Conservation (phyloP, 257 asterid species). For the Leonotis leonurus region DNA sequence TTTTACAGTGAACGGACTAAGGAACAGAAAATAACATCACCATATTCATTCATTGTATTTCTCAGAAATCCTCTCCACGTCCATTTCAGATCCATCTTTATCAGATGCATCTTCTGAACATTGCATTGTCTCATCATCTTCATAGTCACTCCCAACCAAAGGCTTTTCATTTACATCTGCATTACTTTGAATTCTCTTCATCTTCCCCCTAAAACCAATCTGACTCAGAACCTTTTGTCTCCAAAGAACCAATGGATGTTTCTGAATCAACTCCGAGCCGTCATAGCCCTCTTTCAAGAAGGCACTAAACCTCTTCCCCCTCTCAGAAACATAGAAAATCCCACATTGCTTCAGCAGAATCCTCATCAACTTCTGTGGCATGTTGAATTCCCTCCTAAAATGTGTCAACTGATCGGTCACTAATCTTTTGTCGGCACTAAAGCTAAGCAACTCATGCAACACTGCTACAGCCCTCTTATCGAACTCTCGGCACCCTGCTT, state of each 20-base stretch:
- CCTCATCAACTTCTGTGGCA: slow-evolving; percentile 98
- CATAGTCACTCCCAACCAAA: slow-evolving; percentile 33
- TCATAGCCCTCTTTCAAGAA: slow-evolving; percentile 72
- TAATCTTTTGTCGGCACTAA: slow-evolving; percentile 66
- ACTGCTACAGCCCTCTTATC: slow-evolving; percentile 89
- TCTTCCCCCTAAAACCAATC: slow-evolving; percentile 60
- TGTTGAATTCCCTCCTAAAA: slow-evolving; percentile 76
- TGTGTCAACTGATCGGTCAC: slow-evolving; percentile 82
- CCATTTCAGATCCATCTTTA: slow-evolving; percentile 59
- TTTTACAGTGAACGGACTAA: no score
- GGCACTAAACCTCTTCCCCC: slow-evolving; percentile 87
- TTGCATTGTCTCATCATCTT: slow-evolving; percentile 29
- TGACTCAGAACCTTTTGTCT: slow-evolving; percentile 53
- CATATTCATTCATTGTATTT: slow-evolving; percentile 33
- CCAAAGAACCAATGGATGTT: slow-evolving; percentile 76
- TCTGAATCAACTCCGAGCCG: slow-evolving; percentile 61
- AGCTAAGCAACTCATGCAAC: slow-evolving; percentile 88
- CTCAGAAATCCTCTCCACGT: slow-evolving; percentile 50
- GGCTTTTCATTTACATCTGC: slow-evolving; percentile 38
- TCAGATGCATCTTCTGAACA: slow-evolving; percentile 26
- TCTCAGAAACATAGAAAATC: slow-evolving; percentile 88
- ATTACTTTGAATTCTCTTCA: slow-evolving; percentile 27
- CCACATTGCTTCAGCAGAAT: slow-evolving; percentile 82
- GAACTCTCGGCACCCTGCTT: slow-evolving; percentile 69
- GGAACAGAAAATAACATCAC: slow-evolving; percentile 11